Evolutionary conservation across 208 protist species (phyloP), one percentile per base, ranked within the genome.

Genomic region (Acanthamoeba sp.): DNA sequence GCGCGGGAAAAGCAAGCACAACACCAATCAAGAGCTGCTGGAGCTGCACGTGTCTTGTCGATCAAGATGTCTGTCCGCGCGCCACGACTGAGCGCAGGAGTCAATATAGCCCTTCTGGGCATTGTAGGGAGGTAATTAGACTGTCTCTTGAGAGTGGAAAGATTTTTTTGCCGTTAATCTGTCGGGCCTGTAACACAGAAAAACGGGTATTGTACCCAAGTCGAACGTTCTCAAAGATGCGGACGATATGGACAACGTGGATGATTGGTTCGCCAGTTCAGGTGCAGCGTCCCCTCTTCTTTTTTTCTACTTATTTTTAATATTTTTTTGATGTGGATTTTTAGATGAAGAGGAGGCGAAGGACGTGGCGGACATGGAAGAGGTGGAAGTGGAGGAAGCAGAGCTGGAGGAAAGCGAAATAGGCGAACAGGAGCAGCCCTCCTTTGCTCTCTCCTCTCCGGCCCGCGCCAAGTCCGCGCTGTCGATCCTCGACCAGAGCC

Each of bases 231-330:
- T 80, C 14, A 80, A 80, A 48, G 71, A 80, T 80, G 71, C 71
- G 36, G 71, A 80, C 24, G 71, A 80, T 27, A 80, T 80, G 71
- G 71, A 80, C 38, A 80, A 80, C 71, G 71, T 80, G 9, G 71
- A 80, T 36, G 71, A 80, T 27, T 80, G 71, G 71, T 80, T 80
- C 22, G 71, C 29, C 71, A 84, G 42, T 7, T 80, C 71, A 9
- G 71, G 71, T 80, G 27, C 38, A 36, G 4, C 32, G 12, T 50
- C 12, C 12, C 4, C 12, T 50, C 12, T 50, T 50, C 4, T 50
- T 50, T 50, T 50, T 50, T 16, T 50, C 12, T 50, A 50, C 12
- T 50, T 50, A 9, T 69, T 69, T 69, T 36, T 69, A 36, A 38
- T 27, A 76, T 27, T 38, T 76, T 76, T 40, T 76, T 76, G 3